Conservation (phyloP, 495 filamentous ascomycete genomes). For the Annulohypoxylon stygium region DNA sequence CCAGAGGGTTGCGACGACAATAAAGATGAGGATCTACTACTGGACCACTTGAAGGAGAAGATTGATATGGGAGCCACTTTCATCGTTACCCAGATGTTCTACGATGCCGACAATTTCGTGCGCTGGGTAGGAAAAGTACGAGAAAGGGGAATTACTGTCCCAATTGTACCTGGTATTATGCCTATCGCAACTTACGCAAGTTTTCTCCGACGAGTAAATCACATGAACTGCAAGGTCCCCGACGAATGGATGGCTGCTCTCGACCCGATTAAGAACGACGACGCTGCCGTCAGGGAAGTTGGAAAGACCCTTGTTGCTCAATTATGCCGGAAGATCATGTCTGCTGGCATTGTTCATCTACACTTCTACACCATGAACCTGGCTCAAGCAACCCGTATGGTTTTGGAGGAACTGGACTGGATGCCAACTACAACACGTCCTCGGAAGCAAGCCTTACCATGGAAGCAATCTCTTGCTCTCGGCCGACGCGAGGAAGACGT, state of each 20-base stretch:
- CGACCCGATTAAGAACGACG: conserved; percentile 96
- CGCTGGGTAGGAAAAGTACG: conserved; percentile 88
- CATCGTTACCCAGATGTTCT: conserved; percentile 99
- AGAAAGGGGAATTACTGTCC: conserved; percentile 84
- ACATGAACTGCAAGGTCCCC: conserved; percentile 87
- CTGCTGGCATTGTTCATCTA: conserved; percentile 84
- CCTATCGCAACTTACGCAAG: conserved; percentile 95
- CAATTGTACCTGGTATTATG: conserved; percentile 99
- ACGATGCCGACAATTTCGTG: conserved; percentile 95
- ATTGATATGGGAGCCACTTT: conserved; percentile 94
- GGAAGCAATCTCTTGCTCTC: conserved; percentile 92
- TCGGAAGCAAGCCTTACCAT: conserved; percentile 86
- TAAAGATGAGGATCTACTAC: conserved; percentile 81
- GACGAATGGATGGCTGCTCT: conserved; percentile 82
- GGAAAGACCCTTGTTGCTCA: conserved; percentile 92
- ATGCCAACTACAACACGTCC: conserved; percentile 80
- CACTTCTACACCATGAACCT: conserved; percentile 99
- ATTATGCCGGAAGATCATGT: conserved; percentile 87
- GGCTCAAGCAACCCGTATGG: conserved; percentile 91
- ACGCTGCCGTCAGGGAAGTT: conserved; percentile 89
- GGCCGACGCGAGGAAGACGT: conserved; percentile 94
- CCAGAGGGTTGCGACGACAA: conserved; percentile 97
- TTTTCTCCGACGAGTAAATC: conserved; percentile 88
- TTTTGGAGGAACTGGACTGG: conserved; percentile 88
- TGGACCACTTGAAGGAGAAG: conserved; percentile 97